Conservation (phyloP, 2,329 filamentous ascomycete genomes). For the Cladosporium sp. region DNA sequence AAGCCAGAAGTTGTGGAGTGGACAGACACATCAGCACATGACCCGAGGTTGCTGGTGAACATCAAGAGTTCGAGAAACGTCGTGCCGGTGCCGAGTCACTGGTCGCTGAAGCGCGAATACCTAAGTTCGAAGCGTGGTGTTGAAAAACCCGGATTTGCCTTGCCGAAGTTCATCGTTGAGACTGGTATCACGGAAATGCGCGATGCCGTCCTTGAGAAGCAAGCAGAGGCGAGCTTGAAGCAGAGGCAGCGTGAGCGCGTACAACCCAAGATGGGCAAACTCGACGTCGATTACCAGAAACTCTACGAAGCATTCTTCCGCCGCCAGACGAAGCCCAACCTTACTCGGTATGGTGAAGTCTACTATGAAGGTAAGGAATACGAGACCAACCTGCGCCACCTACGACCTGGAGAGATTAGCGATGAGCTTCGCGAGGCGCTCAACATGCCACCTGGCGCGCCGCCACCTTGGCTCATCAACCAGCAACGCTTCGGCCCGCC, state of each 20-base stretch:
- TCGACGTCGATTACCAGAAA: slow-evolving; percentile 98
- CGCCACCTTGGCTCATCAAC: slow-evolving; percentile 95
- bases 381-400: slow-evolving; percentile 87
- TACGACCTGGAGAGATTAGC: slow-evolving; percentile 83
- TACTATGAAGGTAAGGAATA: slow-evolving; percentile 99
- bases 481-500: slow-evolving; percentile 91
- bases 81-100: slow-evolving; percentile 88
- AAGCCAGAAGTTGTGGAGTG: slow-evolving; percentile 96
- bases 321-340: slow-evolving; percentile 90
- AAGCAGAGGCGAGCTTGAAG: slow-evolving; percentile 84
- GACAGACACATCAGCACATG: slow-evolving; percentile 88
- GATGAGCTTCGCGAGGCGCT: slow-evolving; percentile 88
- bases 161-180: slow-evolving; percentile 95
- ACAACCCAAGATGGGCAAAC: slow-evolving; percentile 89
- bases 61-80: slow-evolving; percentile 95
- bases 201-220: slow-evolving; percentile 91
- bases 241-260: slow-evolving; percentile 95
- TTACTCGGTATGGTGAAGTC: slow-evolving; percentile 96
- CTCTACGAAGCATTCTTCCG: slow-evolving; percentile 98
- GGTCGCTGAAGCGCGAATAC: slow-evolving; percentile 95
- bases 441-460: slow-evolving; percentile 86
- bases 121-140: slow-evolving; percentile 94
- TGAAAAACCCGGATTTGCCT: slow-evolving; percentile 86
- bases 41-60: slow-evolving; percentile 83
- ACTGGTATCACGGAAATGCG: slow-evolving; percentile 98